Base-by-base conservation (phyloP, 257 asterid species). In the Marsdenia floribunda region DNA sequence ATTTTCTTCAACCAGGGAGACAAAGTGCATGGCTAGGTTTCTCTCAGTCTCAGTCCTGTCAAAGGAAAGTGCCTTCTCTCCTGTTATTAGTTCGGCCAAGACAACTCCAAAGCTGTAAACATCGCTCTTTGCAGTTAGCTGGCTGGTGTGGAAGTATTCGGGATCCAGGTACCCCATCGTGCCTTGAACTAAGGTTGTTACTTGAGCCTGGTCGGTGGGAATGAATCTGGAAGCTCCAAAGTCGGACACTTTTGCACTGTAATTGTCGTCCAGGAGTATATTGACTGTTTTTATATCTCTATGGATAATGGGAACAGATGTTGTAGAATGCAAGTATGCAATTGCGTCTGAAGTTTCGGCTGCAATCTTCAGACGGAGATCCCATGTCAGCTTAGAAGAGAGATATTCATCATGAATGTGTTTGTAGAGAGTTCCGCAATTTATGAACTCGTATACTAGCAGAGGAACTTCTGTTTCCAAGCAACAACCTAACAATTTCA, bases 271-370 rank as follows among this genome's bases (percentile, higher is more conserved):
- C 11, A 61, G 68, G 68, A 61, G 68, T 29, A 61, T 61, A 29
- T 61, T 61, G 33, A 29, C 44, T 14, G n/a, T 61, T n/a, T 61
- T 61, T 33, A 61, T 29, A 61, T 61, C 68, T 29, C 68, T 61
- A 3, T 61, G 68, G 44, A 61, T 40, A 61, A 61, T 61, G 16
- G 68, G 68, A 16, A 61, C 44, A 4, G 68, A 61, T 26, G 44
- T 29, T 61, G 68, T 40, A 29, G 68, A 61, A 61, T 61, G 68
- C 14, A 61, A 61, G 12, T 61, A 61, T 61, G 68, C 66, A 26
- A 60, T 24, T 24, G 66, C 66, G 1, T 60, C 66, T 3, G 66
- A 40, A 26, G 66, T 60, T 60, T 60, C 66, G 14, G 40, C 66
- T 60, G 66, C 66, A 24, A 60, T 60, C 40, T 60, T 60, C 19